These are phyloP conservation scores for Boletus subcaerulescens DNA, from an alignment of 768 basidiomycete genomes.

Conservation along the genomic window DNA sequence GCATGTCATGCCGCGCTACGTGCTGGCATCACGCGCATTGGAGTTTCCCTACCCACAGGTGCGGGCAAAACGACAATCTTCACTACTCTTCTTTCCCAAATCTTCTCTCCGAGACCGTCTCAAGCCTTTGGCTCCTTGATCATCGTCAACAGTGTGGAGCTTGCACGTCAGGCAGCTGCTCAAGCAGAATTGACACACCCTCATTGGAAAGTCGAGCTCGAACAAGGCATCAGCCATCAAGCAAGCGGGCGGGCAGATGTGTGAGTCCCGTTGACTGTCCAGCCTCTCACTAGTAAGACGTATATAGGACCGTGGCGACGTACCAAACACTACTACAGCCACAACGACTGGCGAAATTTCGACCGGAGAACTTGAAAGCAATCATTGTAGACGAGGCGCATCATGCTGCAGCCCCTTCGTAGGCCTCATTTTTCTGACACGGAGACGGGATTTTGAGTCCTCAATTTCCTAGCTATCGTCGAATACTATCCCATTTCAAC, in stretches of 20 bases:
- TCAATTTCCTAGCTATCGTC: conserved; percentile 59
- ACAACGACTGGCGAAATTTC: conserved; percentile 70
- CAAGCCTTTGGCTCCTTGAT: conserved; percentile 64
- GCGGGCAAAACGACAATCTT: conserved; percentile 92
- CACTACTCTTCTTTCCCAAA: conserved; percentile 70
- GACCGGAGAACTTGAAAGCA: conserved; percentile 62
- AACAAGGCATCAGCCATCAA: conserved; percentile 74
- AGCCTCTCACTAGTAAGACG: neutral
- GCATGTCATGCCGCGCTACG: conserved; percentile 72
- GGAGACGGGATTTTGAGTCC: neutral
- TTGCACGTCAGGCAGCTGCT: conserved; percentile 80
- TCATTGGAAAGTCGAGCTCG: conserved; percentile 81
- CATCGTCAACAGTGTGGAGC: conserved; percentile 86
- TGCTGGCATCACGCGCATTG: conserved; percentile 69
- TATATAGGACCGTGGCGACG: conserved; percentile 75
- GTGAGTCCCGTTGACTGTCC: conserved; percentile 38
- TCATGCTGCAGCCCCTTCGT: conserved; percentile 92
- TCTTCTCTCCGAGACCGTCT: conserved; percentile 44
- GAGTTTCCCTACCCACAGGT: conserved; percentile 83
- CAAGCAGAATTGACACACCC: conserved; percentile 69
- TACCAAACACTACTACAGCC: conserved; percentile 78
- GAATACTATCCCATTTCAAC: conserved; percentile 82
- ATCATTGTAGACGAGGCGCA: conserved; percentile 93
- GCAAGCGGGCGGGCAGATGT: conserved; percentile 84
- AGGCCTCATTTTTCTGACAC: conserved; percentile 5